A percentile compares a stretch with the other conserved stretches of the same genome.
Conservation (phyloP, 441 rosid species). For the Arabidopsis hybrid region DNA sequence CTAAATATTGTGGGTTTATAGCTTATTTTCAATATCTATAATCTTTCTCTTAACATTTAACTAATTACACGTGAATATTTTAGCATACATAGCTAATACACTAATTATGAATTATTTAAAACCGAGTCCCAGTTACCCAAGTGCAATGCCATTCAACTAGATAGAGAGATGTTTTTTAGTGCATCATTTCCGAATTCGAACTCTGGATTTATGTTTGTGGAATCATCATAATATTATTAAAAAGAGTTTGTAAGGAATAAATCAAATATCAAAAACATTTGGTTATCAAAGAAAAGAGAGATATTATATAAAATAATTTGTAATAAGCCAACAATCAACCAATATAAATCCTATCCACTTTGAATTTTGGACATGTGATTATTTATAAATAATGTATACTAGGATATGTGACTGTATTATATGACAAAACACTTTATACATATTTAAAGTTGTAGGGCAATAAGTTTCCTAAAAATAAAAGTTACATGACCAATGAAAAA, state of each 20-base stretch:
- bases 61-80: too few relatives aligned
- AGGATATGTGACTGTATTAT: conserved; percentile 15
- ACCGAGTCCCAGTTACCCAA: not conserved
- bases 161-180: too few relatives aligned
- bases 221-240: not conserved
- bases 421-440: conserved; percentile 15
- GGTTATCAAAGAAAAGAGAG: too few relatives aligned
- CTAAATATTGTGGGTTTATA: not conserved
- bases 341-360: conserved; percentile 10
- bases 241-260: not conserved
- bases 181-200: too few relatives aligned
- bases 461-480: conserved; percentile 5
- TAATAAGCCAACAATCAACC: too few relatives aligned
- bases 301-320: too few relatives aligned
- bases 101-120: too few relatives aligned
- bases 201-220: not conserved
- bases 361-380: conserved; percentile 17
- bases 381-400: not conserved
- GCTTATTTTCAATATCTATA: not conserved
- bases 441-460: conserved; percentile 9
- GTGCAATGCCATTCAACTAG: not conserved
- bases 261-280: not conserved
- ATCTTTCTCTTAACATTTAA: not conserved
- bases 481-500: conserved; percentile 5
- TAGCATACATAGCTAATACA: too few relatives aligned